A percentile compares a stretch with the other conserved stretches of the same genome.
phyloP scores from a whole-genome alignment of 768 basidiomycete species.

The Vararia minispora region DNA sequence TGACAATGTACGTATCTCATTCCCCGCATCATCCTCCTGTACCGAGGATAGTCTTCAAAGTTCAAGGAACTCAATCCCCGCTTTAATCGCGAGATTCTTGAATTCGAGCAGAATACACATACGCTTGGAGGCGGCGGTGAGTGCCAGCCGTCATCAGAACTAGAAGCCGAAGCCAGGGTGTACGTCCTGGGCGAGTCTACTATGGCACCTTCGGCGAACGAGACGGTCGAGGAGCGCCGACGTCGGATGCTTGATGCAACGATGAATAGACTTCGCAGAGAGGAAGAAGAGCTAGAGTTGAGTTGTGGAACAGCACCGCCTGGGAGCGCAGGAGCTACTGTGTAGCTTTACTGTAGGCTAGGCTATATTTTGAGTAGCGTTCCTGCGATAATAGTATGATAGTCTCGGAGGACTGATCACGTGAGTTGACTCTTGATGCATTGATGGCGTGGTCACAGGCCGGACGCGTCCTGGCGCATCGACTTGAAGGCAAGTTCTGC shows the following conservation, averaged over 20 bases:
- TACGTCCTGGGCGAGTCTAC: slow-evolving; percentile 38
- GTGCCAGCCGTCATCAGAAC: slow-evolving; percentile 37
- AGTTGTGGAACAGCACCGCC: slow-evolving; percentile 47
- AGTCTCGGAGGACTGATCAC: no score
- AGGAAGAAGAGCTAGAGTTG: slow-evolving; percentile 64
- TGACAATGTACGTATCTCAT: slow-evolving; percentile 42
- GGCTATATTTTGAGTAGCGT: no score
- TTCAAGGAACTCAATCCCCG: slow-evolving; percentile 70
- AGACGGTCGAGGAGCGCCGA: slow-evolving; percentile 50
- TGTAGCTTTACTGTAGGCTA: no score
- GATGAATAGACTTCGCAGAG: slow-evolving; percentile 42
- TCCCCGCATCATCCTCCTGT: no score
- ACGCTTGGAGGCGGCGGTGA: slow-evolving; percentile 31
- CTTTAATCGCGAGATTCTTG: slow-evolving; percentile 60
- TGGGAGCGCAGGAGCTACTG: no score
- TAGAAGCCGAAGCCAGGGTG: slow-evolving; percentile 43
- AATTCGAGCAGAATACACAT: slow-evolving; percentile 58
- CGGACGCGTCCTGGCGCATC: no score
- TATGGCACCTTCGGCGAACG: slow-evolving; percentile 14
- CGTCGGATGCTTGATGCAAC: slow-evolving; percentile 48
- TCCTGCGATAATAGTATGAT: no score
- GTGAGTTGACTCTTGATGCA: no score
- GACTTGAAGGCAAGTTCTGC: no score
- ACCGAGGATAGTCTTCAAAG: slow-evolving; percentile 28
- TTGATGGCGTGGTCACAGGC: no score